phyloP scores from a whole-genome alignment of 352 stramenopile species.

The Phytopythium ostracodes region DNA sequence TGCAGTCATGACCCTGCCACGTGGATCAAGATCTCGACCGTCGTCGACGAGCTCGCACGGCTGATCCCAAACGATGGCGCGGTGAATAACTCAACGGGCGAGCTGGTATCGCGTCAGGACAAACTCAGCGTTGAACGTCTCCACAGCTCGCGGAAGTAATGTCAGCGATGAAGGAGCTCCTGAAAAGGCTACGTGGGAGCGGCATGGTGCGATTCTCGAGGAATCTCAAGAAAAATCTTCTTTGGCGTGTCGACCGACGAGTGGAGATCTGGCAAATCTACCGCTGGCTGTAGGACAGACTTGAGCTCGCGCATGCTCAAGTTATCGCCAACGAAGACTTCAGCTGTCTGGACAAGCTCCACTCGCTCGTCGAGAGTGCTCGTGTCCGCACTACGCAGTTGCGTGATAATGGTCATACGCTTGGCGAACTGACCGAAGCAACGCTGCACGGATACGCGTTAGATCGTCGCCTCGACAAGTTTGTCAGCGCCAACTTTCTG shows the following conservation, averaged over 20 bases:
- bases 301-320: not conserved
- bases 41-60: not conserved
- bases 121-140: not conserved
- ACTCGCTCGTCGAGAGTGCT: not conserved
- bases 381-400: not conserved
- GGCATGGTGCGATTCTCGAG: not conserved
- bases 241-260: not conserved
- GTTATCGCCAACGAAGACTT: not conserved
- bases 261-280: not conserved
- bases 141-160: not conserved
- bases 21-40: not conserved
- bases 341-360: not conserved
- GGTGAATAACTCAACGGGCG: not conserved
- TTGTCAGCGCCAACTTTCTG: not conserved
- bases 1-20: not conserved
- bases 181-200: not conserved
- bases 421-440: not conserved
- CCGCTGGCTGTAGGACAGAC: not conserved
- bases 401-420: not conserved
- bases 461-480: conserved; percentile 5
- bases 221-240: not conserved
- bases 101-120: not conserved
- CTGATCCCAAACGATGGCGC: not conserved
- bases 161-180: not conserved
- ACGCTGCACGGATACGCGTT: not conserved